phyloP scores from a whole-genome alignment of 192 early-diverging fungal species.

The Coemansia sp. region DNA sequence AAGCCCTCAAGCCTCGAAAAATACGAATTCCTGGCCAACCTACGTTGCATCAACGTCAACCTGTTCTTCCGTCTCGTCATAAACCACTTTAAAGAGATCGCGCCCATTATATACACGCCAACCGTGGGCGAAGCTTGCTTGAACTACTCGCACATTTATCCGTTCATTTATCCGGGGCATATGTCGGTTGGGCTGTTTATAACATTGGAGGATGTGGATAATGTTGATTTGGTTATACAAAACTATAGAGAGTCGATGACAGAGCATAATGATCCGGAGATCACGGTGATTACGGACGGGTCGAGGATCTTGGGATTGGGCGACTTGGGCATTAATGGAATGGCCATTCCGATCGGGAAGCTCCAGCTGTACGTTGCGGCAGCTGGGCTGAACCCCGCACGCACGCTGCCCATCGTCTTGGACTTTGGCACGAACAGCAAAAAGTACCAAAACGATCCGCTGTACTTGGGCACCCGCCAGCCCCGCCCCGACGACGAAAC shows the following conservation, averaged over 20 bases:
- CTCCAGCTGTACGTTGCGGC: constrained; percentile 86
- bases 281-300: constrained; percentile 92
- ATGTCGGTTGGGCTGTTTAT: constrained; percentile 82
- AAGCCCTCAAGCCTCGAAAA: constrained; percentile 71
- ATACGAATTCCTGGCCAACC: constrained; percentile 76
- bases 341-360: constrained; percentile 94
- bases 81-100: constrained; percentile 74
- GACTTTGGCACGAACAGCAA: constrained; percentile 91
- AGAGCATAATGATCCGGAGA: constrained; percentile 65
- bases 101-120: constrained; percentile 77
- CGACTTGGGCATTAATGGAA: constrained; percentile 92
- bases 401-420: constrained; percentile 83
- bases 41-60: constrained; percentile 72
- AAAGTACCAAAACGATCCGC: constrained; percentile 73
- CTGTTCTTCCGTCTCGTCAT: constrained; percentile 83
- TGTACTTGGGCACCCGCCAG: constrained; percentile 79
- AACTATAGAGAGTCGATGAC: constrained; percentile 69
- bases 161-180: constrained; percentile 71
- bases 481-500: constrained; percentile 56
- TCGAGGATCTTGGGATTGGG: constrained; percentile 90
- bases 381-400: constrained; percentile 78
- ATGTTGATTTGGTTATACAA: constrained; percentile 69
- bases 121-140: constrained; percentile 79
- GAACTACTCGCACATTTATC: constrained; percentile 84
- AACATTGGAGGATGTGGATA: constrained; percentile 67